Base-by-base conservation (phyloP, 495 filamentous ascomycete genomes). In the Hypoxylon subgilvum region DNA sequence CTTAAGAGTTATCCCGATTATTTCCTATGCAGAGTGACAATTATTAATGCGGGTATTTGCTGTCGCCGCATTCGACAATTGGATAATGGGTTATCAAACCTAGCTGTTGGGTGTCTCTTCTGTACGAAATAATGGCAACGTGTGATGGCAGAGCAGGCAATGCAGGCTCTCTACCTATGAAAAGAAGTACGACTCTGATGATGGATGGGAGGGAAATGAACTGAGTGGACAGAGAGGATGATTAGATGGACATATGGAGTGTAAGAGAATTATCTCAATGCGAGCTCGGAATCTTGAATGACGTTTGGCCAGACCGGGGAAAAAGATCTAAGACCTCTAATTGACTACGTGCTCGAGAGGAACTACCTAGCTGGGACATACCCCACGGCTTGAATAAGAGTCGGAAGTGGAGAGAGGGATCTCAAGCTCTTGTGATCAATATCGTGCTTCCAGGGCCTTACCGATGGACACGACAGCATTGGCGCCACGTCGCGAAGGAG, bases 401-500 rank as follows among this genome's bases (percentile, higher is more conserved):
- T 49, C 32, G 56, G n/a, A 45, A 68, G 72, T 72, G 68, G 69
- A 70, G 69, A 69, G 58, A 69, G 68, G 66, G 67, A 66, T 68
- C 69, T 69, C 59, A 67, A 58, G 73, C 70, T 67, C 69, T 69
- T 72, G 66, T 74, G 72, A 76, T 72, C 69, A 72, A 65, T 70
- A 69, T 74, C 70, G 67, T 73, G 72, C 73, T 63, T 44, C 30
- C 48, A 40, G 61, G 46, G 38, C 65, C n/a, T n/a, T 65, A 75
- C 73, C 75, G 74, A 76, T 55, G 57, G 67, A 68, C 50, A 39
- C 28, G 57, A 61, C 44, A 66, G 69, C 56, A 77, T 68, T 77
- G 72, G 77, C 72, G 77, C 79, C 79, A 82, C 79, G 79, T 80
- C 74, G 76, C 74, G 71, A 72, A 52, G 61, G 66, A 68, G 72